Percentiles rank a stretch among this genome's conserved stretches.
Evolutionary conservation across 148 eudicot species (phyloP).

Genomic region (Fagopyrum homotropicum): DNA sequence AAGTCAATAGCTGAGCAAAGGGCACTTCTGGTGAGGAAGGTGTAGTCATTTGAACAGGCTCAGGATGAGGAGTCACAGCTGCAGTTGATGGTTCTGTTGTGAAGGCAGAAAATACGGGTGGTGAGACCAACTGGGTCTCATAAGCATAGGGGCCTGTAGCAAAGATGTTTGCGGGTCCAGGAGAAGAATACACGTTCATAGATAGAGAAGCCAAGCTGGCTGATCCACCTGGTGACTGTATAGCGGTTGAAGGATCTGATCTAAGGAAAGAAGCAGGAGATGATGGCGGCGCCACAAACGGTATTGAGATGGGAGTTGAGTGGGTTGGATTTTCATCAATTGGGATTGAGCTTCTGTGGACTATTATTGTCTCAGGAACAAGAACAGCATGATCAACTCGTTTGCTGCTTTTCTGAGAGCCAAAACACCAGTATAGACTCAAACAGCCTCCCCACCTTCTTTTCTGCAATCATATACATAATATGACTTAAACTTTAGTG

Average conservation of each 20-base stretch:
- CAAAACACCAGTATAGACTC: conserved; percentile 77
- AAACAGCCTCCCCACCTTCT: conserved; percentile 86
- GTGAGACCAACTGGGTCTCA: conserved; percentile 89
- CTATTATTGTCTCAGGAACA: conserved; percentile 49
- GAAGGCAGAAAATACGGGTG: conserved; percentile 82
- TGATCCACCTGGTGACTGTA: conserved; percentile 63
- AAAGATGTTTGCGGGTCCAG: conserved; percentile 49
- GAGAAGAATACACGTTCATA: conserved; percentile 31
- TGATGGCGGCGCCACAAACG: conserved; percentile 89
- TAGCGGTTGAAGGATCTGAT: conserved; percentile 82
- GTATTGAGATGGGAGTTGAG: conserved; percentile 38
- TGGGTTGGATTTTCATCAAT: conserved; percentile 35
- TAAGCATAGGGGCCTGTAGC: conserved; percentile 84
- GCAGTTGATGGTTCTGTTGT: conserved; percentile 91
- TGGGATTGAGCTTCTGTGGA: conserved; percentile 26
- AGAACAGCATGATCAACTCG: conserved; percentile 69
- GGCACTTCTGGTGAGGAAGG: conserved; percentile 98
- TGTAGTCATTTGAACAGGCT: conserved; percentile 61
- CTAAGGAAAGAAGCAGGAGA: conserved; percentile 80
- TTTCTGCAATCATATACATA: conserved; percentile 37
- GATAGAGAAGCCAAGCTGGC: conserved; percentile 50
- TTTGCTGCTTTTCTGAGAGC: conserved; percentile 59
- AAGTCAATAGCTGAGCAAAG: conserved; percentile 72
- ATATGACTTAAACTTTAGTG: neutral
- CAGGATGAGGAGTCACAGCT: conserved; percentile 87